Evolutionary conservation across 495 filamentous ascomycete species (phyloP).

Genomic region (Aspergillus egyptiacus): DNA sequence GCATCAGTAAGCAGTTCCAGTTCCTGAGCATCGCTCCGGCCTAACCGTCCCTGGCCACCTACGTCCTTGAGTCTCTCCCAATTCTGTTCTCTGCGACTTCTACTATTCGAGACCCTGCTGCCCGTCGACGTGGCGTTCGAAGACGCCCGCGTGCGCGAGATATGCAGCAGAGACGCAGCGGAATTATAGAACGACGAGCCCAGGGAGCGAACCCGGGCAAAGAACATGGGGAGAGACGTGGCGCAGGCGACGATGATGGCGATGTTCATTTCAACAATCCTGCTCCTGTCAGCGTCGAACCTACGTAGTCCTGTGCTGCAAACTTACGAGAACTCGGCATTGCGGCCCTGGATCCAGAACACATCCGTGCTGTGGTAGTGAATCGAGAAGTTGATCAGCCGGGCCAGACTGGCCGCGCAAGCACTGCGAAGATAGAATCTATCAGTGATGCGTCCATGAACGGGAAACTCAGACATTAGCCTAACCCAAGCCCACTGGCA

Average conservation of each 20-base stretch:
- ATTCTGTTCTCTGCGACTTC: background rate
- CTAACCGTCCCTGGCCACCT: background rate
- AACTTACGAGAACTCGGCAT: conserved; percentile 8
- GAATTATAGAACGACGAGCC: conserved; percentile 2
- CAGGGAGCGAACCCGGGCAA: background rate
- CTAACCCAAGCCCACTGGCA: conserved; percentile 3
- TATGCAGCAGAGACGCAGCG: background rate
- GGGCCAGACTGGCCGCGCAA: conserved; percentile 4
- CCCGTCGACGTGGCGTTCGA: background rate
- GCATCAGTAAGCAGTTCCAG: background rate
- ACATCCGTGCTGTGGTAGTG: background rate
- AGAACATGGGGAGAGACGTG: conserved; percentile 1
- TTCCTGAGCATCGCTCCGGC: background rate
- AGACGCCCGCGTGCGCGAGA: background rate
- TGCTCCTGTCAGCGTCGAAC: background rate
- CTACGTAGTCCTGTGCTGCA: background rate
- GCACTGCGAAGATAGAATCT: background rate
- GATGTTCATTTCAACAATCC: conserved; percentile 8
- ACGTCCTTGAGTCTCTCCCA: conserved; percentile 1
- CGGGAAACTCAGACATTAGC: background rate
- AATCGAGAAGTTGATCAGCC: background rate
- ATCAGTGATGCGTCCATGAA: background rate
- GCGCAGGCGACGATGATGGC: conserved; percentile 7
- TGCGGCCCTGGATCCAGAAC: conserved; percentile 1
- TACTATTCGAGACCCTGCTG: background rate